Conservation (phyloP, 2,329 filamentous ascomycete genomes). For the Ophiostoma piceae region DNA sequence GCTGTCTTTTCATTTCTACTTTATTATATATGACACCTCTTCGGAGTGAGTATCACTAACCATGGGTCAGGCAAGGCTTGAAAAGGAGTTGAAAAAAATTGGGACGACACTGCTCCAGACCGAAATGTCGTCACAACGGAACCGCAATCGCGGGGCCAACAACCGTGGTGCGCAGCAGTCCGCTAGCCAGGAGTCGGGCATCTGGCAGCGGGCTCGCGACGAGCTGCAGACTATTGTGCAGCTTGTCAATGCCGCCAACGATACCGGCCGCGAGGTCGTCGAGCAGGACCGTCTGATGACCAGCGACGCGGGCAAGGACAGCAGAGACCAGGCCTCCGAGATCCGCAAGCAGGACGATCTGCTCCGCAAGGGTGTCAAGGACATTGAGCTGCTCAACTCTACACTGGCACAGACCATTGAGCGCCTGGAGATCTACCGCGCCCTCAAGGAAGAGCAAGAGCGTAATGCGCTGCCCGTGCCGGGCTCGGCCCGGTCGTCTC, state of each 20-base stretch:
- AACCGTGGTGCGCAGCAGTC: neutral
- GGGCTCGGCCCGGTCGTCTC: slow-evolving; percentile 23
- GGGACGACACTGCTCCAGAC: neutral
- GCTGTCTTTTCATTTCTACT: neutral
- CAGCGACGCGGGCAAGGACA: neutral
- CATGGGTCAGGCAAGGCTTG: neutral
- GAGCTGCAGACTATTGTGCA: neutral
- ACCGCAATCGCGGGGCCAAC: neutral
- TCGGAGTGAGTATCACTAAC: neutral
- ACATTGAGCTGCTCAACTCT: slow-evolving; percentile 36
- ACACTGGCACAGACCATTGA: slow-evolving; percentile 36
- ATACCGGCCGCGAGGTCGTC: neutral
- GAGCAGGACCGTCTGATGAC: neutral
- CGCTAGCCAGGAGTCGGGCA: neutral
- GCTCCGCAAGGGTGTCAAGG: slow-evolving; percentile 31
- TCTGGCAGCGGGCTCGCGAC: slow-evolving; percentile 10
- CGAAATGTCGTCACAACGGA: slow-evolving; percentile 10
- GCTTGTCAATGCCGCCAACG: neutral
- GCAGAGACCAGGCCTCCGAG: slow-evolving; percentile 21
- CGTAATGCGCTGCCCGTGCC: slow-evolving; percentile 28
- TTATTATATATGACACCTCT: neutral
- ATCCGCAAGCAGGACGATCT: slow-evolving; percentile 32
- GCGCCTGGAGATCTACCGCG: slow-evolving; percentile 38
- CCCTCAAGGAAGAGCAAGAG: slow-evolving; percentile 39
- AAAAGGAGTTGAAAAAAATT: neutral